A percentile compares a stretch with the other conserved stretches of the same genome.
Conservation (phyloP, 2,329 filamentous ascomycete species). For the Paramyrothecium sp. region DNA sequence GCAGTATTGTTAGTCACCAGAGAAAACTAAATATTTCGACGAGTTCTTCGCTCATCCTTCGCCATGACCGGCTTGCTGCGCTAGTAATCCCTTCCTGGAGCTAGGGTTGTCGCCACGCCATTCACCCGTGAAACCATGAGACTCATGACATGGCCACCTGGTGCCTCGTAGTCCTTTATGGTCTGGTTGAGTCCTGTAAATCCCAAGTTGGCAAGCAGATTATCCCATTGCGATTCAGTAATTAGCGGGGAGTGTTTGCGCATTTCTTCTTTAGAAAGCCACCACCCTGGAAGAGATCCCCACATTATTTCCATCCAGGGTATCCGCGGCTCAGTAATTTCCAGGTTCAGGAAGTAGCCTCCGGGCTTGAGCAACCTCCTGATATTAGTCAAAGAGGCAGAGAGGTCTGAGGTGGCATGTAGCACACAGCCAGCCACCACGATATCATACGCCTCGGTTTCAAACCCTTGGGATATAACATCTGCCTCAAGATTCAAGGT, state of each 20-base stretch:
- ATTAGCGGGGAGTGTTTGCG: neutral
- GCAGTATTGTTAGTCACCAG: too few relatives aligned
- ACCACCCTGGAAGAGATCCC: conserved; percentile 32
- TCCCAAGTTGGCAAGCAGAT: conserved; percentile 2
- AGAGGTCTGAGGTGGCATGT: conserved; percentile 25
- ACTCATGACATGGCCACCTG: neutral
- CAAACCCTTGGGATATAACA: neutral
- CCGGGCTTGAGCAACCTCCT: conserved; percentile 20
- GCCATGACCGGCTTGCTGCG: too few relatives aligned
- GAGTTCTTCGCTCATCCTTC: too few relatives aligned
- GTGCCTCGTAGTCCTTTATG: conserved; percentile 2
- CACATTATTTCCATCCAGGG: conserved; percentile 16
- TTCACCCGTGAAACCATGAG: conserved; percentile 6
- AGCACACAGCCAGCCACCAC: conserved; percentile 25
- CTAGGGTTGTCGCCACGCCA: too few relatives aligned
- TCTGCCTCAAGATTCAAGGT: conserved; percentile 18
- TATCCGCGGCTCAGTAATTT: conserved; percentile 15
- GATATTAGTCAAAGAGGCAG: conserved; percentile 16
- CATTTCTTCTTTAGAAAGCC: conserved; percentile 24
- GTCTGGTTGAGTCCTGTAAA: conserved; percentile 7
- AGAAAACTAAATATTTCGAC: too few relatives aligned
- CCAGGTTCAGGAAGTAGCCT: conserved; percentile 23
- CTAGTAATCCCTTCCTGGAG: too few relatives aligned
- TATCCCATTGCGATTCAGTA: conserved; percentile 6
- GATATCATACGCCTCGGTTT: conserved; percentile 14